These are phyloP conservation scores for Onygenales sp. DNA, from an alignment of 2,329 filamentous ascomycete species.

Conservation along the genomic window DNA sequence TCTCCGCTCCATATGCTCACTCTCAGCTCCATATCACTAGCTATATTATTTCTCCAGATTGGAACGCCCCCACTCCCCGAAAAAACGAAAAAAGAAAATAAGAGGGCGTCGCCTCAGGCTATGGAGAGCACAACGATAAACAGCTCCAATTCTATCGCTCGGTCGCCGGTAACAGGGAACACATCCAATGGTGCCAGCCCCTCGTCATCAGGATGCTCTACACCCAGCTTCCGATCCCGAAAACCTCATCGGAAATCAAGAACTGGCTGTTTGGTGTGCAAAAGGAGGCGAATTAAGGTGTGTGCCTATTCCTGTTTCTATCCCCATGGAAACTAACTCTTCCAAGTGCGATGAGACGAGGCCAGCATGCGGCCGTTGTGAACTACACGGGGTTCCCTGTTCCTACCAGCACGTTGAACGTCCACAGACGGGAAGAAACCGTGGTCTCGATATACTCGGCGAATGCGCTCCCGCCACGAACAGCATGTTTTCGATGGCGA, in stretches of 20 bases:
- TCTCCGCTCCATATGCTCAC: no score
- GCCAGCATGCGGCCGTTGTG: conserved; percentile 18
- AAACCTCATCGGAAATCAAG: conserved; percentile 20
- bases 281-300: conserved; percentile 22
- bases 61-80: no score
- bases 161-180: no score
- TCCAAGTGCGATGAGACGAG: conserved; percentile 22
- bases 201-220: not conserved
- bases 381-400: conserved; percentile 16
- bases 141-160: no score
- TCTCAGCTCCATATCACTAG: no score
- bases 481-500: conserved; percentile 4
- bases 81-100: no score
- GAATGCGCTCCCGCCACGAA: not conserved
- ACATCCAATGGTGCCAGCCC: no score
- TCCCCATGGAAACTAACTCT: not conserved
- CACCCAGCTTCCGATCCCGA: not conserved
- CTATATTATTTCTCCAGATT: no score
- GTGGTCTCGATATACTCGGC: conserved; percentile 5
- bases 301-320: not conserved
- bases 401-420: conserved; percentile 9
- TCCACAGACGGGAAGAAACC: conserved; percentile 5
- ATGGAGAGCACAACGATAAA: no score
- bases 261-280: conserved; percentile 19
- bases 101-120: no score